Evolutionary conservation across 495 filamentous ascomycete species (phyloP).

Genomic region (Lentithecium fluviatile): DNA sequence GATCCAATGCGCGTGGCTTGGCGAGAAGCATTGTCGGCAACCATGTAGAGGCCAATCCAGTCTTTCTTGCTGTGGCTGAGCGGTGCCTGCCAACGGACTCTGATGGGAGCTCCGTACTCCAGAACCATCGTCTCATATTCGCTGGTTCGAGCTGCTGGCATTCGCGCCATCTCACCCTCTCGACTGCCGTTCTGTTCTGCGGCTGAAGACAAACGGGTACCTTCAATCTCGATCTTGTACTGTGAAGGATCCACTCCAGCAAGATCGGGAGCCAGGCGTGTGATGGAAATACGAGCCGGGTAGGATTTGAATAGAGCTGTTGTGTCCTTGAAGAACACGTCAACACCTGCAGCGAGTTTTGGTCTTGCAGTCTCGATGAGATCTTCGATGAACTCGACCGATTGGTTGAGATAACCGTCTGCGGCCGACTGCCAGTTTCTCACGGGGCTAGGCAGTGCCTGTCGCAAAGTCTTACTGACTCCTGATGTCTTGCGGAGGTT

Average conservation of each 20-base stretch:
- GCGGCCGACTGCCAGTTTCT: constrained; percentile 76
- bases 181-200: constrained; percentile 48
- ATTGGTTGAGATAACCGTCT: constrained; percentile 81
- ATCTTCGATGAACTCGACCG: constrained; percentile 85
- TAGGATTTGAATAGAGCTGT: constrained; percentile 84
- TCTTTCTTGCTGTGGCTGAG: constrained; percentile 88
- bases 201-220: constrained; percentile 54
- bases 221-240: constrained; percentile 74
- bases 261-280: constrained; percentile 74
- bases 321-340: constrained; percentile 83
- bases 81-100: constrained; percentile 88
- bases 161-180: constrained; percentile 53
- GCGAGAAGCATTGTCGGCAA: constrained; percentile 85
- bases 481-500: constrained; percentile 83
- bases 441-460: constrained; percentile 80
- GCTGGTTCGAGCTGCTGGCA: constrained; percentile 53
- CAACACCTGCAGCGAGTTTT: constrained; percentile 82
- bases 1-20: constrained; percentile 80
- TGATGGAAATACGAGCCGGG: constrained; percentile 83
- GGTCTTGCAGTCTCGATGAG: constrained; percentile 84
- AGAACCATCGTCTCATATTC: constrained; percentile 72
- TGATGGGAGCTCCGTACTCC: constrained; percentile 88
- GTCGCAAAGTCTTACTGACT: constrained; percentile 82
- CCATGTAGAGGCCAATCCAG: constrained; percentile 93
- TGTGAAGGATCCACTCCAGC: constrained; percentile 80